Conservation (phyloP, 495 filamentous ascomycete genomes). For the Articulospora tetracladia region DNA sequence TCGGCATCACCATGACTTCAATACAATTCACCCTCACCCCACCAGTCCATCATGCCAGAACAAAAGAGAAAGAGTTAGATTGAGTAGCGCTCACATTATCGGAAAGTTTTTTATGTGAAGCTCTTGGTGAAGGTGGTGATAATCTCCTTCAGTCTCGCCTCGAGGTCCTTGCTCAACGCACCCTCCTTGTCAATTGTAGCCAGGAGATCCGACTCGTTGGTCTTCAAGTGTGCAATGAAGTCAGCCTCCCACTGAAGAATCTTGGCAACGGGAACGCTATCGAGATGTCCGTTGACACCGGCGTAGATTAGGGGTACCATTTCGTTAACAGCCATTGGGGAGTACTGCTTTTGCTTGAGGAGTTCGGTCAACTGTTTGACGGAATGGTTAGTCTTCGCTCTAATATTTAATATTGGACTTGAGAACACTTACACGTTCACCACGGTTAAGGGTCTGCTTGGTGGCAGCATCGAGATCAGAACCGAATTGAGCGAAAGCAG, state of each 20-base stretch:
- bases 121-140: constrained; percentile 86
- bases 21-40: constrained; percentile 16
- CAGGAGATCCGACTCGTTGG: constrained; percentile 79
- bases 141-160: constrained; percentile 80
- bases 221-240: constrained; percentile 87
- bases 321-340: constrained; percentile 97
- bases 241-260: constrained; percentile 69
- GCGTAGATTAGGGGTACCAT: constrained; percentile 99
- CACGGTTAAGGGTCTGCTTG: constrained; percentile 97
- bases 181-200: constrained; percentile 94
- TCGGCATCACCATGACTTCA: constrained; percentile 13
- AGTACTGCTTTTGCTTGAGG: constrained; percentile 99
- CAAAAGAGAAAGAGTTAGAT: constrained; percentile 22
- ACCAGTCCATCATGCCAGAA: constrained; percentile 19
- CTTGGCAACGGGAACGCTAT: constrained; percentile 27
- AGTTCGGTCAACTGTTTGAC: constrained; percentile 72
- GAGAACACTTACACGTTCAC: constrained; percentile 82
- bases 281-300: constrained; percentile 85
- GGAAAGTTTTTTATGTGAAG: constrained; percentile 49
- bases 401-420: background rate
- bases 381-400: background rate
- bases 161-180: constrained; percentile 90
- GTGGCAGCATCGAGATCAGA: constrained; percentile 98
- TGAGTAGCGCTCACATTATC: constrained; percentile 10
- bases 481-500: constrained; percentile 99